Evolutionary conservation across 768 basidiomycete species (phyloP).

Genomic region (Mycena floridula): DNA sequence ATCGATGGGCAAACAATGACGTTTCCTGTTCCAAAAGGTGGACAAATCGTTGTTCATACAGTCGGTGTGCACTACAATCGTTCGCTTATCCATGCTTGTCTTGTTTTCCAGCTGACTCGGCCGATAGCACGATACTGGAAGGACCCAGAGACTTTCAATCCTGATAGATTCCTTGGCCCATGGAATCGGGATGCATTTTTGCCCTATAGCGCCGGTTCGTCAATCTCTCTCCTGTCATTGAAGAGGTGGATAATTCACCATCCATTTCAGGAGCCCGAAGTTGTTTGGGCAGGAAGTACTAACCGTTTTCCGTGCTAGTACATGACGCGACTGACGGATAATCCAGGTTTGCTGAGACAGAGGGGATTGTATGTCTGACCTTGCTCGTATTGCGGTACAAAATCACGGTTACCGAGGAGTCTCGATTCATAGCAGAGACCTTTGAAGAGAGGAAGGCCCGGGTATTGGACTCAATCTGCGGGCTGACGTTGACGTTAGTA

Average conservation of each 20-base stretch:
- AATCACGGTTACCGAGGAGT: constrained; percentile 44
- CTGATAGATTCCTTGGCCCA: constrained; percentile 33
- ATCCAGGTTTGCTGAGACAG: constrained; percentile 35
- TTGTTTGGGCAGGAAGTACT: constrained; percentile 38
- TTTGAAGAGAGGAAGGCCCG: constrained; percentile 40
- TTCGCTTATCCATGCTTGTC: constrained; percentile 11
- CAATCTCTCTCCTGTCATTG: not conserved
- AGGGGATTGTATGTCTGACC: constrained; percentile 44
- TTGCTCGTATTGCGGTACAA: constrained; percentile 40
- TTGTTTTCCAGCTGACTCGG: too few species aligned
- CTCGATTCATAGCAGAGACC: constrained; percentile 38
- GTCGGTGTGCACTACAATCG: constrained; percentile 46
- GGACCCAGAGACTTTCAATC: constrained; percentile 41
- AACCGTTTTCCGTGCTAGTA: not conserved
- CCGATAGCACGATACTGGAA: constrained; percentile 47
- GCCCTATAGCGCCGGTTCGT: constrained; percentile 41
- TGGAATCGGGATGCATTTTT: constrained; percentile 51
- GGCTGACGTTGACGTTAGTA: constrained; percentile 41
- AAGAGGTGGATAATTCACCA: too few species aligned
- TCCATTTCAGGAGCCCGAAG: constrained; percentile 38
- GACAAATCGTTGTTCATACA: constrained; percentile 27
- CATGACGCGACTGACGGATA: not conserved
- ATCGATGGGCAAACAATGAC: constrained; percentile 29
- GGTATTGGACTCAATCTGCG: constrained; percentile 27
- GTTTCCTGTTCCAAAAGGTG: constrained; percentile 38